phyloP scores from a whole-genome alignment of 2,329 filamentous ascomycete genomes.

The Seiridium cupressi region DNA sequence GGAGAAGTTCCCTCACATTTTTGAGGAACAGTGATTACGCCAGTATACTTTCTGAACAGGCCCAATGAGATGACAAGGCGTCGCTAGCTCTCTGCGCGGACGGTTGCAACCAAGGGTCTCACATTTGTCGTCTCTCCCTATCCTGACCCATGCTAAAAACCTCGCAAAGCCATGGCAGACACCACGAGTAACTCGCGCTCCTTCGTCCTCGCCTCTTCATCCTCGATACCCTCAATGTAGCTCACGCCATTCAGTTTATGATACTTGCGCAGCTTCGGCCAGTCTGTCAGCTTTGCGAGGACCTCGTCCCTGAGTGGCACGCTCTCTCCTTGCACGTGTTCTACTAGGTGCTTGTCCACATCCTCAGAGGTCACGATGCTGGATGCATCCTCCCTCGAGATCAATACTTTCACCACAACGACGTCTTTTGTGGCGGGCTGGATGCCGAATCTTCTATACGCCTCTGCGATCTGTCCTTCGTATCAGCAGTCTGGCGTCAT shows the following conservation, averaged over 20 bases:
- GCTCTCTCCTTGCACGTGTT: constrained; percentile 60
- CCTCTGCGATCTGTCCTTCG: constrained; percentile 72
- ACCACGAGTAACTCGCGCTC: constrained; percentile 70
- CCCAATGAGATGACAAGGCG: neutral
- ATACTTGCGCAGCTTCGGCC: constrained; percentile 72
- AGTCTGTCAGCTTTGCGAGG: constrained; percentile 60
- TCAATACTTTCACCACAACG: constrained; percentile 77
- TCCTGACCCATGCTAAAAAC: constrained; percentile 32
- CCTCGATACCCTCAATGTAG: constrained; percentile 44
- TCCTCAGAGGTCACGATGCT: constrained; percentile 34
- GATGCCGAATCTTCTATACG: constrained; percentile 87
- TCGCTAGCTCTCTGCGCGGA: neutral
- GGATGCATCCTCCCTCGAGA: constrained; percentile 27
- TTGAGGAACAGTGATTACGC: neutral
- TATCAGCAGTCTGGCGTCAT: neutral
- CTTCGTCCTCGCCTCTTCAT: constrained; percentile 40
- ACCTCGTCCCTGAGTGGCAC: constrained; percentile 61
- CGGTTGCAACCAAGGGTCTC: neutral
- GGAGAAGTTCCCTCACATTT: neutral
- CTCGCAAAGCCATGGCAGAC: constrained; percentile 75
- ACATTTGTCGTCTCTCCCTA: neutral
- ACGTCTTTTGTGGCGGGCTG: constrained; percentile 67
- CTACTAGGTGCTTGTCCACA: constrained; percentile 57
- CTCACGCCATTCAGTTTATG: constrained; percentile 76
- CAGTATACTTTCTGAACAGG: neutral